Base-by-base conservation (phyloP, 2,329 filamentous ascomycete genomes). In the Penicillium sp. region DNA sequence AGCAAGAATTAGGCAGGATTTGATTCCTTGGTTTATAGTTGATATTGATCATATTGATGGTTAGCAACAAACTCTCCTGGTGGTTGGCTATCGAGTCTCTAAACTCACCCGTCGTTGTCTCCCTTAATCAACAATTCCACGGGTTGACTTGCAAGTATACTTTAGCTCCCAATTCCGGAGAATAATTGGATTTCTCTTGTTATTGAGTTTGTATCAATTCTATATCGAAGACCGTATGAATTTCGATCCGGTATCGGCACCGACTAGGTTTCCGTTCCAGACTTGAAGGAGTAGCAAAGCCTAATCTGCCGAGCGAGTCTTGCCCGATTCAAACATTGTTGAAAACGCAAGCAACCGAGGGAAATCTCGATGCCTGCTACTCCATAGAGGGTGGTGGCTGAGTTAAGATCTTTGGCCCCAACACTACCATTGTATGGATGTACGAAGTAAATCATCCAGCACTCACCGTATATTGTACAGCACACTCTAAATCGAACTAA, bases 311-410 rank as follows among this genome's bases (percentile, higher is more conserved):
- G 26, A 22, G 45, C 45, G n/a, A 49, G 22, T 9, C 13, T 42
- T 19, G 38, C 3, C 35, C 5, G 38, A 42, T n/a, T 19, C 38
- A 19, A 19, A 42, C 38, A 28, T 17, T 26, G 24, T 19, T 47
- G 26, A n/a, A 30, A 17, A 4, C 45, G 45, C 26, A 47, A 47
- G 24, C 24, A 30, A n/a, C 17, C 45, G 5, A n/a, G 24, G 26
- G 5, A 49, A 49, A 49, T 13, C 45, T 49, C 17, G 45, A 49
- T 30, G 45, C 45, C 24, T 49, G 45, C 19, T 44, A n/a, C n/a
- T n/a, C n/a, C n/a, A n/a, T n/a, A 2, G 10, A 44, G 40, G 13
- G 40, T 49, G 24, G 45, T 49, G 45, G 45, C 45, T 49, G 45
- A 28, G 44, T 28, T 3, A 28, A 49, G 15, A 8, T 49, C 24